phyloP scores from a whole-genome alignment of 2,329 filamentous ascomycete species.

The Pseudocercospora cruenta region DNA sequence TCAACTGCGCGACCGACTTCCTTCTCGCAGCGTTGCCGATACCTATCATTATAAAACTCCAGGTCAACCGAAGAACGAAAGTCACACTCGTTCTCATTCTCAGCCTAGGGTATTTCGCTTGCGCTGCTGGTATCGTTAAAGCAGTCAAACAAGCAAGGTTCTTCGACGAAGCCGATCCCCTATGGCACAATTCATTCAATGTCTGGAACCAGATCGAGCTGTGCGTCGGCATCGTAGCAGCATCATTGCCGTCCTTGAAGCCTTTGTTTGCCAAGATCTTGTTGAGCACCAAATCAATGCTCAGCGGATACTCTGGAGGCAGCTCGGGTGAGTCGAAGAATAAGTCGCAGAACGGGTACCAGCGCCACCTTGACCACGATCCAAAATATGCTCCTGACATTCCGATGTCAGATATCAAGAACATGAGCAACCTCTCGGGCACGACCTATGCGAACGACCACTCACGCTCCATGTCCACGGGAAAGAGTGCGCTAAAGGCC shows the following conservation, averaged over 20 bases:
- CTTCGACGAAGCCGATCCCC: conserved; percentile 42
- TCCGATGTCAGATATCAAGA: conserved; percentile 16
- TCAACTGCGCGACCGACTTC: conserved; percentile 47
- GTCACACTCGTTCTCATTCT: conserved; percentile 43
- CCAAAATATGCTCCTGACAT: conserved; percentile 2
- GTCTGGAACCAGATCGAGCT: conserved; percentile 53
- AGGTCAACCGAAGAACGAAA: conserved; percentile 49
- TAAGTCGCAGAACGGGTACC: conserved; percentile 9
- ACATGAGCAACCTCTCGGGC: neutral
- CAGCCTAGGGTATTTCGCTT: conserved; percentile 47
- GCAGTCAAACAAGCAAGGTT: conserved; percentile 44
- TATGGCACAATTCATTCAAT: conserved; percentile 45
- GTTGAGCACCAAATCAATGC: conserved; percentile 19
- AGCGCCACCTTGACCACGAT: conserved; percentile 11
- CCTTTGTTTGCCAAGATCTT: conserved; percentile 27
- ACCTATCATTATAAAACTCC: conserved; percentile 48
- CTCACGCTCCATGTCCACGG: conserved; percentile 1
- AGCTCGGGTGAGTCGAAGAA: conserved; percentile 10
- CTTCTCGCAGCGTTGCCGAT: conserved; percentile 49
- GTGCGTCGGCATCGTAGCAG: conserved; percentile 49
- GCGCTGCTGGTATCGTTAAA: conserved; percentile 49
- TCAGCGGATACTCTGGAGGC: conserved; percentile 10
- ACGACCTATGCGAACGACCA: neutral
- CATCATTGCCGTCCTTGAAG: conserved; percentile 47
- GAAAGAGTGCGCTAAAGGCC: neutral